A percentile compares a stretch with the other conserved stretches of the same genome.
Evolutionary conservation across 768 basidiomycete species (phyloP).

Genomic region (Cystobasidium tubakii): DNA sequence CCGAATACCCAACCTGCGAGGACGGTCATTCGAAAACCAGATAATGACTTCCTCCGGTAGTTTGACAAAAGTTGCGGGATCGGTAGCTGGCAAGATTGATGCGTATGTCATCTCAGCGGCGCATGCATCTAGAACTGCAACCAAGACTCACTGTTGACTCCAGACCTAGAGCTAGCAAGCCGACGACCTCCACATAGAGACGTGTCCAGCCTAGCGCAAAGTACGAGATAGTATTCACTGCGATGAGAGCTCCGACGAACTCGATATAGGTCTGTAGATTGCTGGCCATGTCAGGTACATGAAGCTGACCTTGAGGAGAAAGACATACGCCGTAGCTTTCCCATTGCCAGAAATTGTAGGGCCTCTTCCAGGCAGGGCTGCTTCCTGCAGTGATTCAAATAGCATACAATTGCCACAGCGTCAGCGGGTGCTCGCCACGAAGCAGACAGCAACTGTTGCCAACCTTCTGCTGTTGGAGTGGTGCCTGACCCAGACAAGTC

Average conservation of each 20-base stretch:
- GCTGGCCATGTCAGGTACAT: background rate
- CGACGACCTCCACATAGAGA: slow-evolving; percentile 39
- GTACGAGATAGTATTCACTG: slow-evolving; percentile 36
- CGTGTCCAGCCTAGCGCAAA: slow-evolving; percentile 37
- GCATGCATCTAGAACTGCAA: no score
- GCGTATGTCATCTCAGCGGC: background rate
- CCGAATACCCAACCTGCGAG: slow-evolving; percentile 42
- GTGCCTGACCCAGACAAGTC: background rate
- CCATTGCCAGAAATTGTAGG: slow-evolving; percentile 41
- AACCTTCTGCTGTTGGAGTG: background rate
- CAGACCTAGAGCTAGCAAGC: slow-evolving; percentile 41
- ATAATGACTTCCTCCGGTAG: slow-evolving; percentile 40
- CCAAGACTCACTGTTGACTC: slow-evolving; percentile 44
- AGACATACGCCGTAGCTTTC: slow-evolving; percentile 3
- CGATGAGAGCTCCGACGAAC: slow-evolving; percentile 39
- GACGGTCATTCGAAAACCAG: slow-evolving; percentile 40
- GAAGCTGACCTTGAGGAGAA: background rate
- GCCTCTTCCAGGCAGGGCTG: slow-evolving; percentile 5
- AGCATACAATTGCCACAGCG: background rate
- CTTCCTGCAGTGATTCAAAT: background rate
- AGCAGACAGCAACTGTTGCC: background rate
- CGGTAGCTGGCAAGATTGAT: no score
- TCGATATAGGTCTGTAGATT: slow-evolving; percentile 39
- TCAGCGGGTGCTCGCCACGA: background rate
- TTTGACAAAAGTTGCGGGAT: slow-evolving; percentile 42